These are phyloP conservation scores for Paecilomyces dactylethromorphus DNA, from an alignment of 2,329 filamentous ascomycete species.

Conservation along the genomic window DNA sequence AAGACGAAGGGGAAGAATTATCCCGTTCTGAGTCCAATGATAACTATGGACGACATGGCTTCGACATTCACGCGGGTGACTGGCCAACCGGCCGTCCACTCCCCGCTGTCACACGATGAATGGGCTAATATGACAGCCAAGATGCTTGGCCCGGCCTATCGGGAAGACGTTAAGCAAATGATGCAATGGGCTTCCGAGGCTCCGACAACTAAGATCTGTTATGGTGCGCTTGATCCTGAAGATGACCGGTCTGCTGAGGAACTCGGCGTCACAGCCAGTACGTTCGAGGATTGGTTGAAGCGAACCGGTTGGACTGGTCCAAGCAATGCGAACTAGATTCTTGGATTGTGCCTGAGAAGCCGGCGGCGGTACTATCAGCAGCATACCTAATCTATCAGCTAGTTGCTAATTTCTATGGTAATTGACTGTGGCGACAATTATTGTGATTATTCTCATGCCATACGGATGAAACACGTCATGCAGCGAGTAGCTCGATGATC, in stretches of 20 bases:
- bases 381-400: too few species aligned
- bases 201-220: conserved; percentile 12
- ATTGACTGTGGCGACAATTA: too few species aligned
- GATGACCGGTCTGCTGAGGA: conserved; percentile 9
- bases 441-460: too few species aligned
- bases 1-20: conserved; percentile 9
- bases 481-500: too few species aligned
- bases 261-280: conserved; percentile 9
- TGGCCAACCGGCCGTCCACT: conserved; percentile 4
- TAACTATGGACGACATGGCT: conserved; percentile 5
- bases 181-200: conserved; percentile 14
- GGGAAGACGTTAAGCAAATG: conserved; percentile 12
- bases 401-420: too few species aligned
- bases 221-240: conserved; percentile 8
- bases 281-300: conserved; percentile 13
- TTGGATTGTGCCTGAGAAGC: too few species aligned
- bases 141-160: conserved; percentile 7
- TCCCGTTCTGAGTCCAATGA: conserved; percentile 3
- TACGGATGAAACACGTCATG: too few species aligned
- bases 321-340: too few species aligned
- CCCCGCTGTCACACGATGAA: conserved; percentile 9
- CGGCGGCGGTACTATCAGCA: too few species aligned
- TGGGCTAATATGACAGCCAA: conserved; percentile 5
- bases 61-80: conserved; percentile 7
- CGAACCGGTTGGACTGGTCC: conserved; percentile 10